Base-by-base conservation (phyloP, 78 protist genomes). In the Dictyostelium purpureum region DNA sequence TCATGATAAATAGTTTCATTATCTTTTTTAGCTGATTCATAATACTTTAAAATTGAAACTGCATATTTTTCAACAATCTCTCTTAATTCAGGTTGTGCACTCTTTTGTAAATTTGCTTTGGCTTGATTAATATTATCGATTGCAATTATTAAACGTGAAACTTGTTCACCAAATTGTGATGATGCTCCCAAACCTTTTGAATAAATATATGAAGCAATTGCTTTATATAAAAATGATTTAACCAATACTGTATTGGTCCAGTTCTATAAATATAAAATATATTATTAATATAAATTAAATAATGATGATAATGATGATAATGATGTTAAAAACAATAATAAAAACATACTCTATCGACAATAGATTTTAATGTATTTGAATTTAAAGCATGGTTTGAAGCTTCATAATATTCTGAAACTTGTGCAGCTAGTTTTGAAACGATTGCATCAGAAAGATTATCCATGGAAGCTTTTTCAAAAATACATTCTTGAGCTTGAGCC, bases 401-500 rank as follows among this genome's bases (percentile, higher is more conserved):
- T 14, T 89, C 94, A 37, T 52, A 89, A 59, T 80, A 66, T 21
- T 89, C 94, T 1, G 81, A 59, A 4, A 65, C 88, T 65, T 89
- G 94, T 6, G 81, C 81, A 10, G 94, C 88, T 6, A 89, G n/a
- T 49, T 89, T 89, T 7, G 94, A 70, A 73, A 73, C 87, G 52
- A 89, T 89, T 18, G 89, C 33, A 26, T 73, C 90, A 11, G 59
- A 47, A 35, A 89, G 43, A 38, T 76, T 89, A 54, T 89, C 94
- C 45, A 73, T 65, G 21, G 49, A 42, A 33, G 94, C 94, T 79
- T 89, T 89, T n/a, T 89, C 94, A 74, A 78, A 89, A 70, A 89
- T 54, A 69, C 94, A 89, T 57, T 89, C 94, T 78, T 89, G 94
- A 37, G 89, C 94, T 69, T 89, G 94, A 6, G 94, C 94, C 9